phyloP scores from a whole-genome alignment of 768 basidiomycete species.

The Mycena leptocephala region DNA sequence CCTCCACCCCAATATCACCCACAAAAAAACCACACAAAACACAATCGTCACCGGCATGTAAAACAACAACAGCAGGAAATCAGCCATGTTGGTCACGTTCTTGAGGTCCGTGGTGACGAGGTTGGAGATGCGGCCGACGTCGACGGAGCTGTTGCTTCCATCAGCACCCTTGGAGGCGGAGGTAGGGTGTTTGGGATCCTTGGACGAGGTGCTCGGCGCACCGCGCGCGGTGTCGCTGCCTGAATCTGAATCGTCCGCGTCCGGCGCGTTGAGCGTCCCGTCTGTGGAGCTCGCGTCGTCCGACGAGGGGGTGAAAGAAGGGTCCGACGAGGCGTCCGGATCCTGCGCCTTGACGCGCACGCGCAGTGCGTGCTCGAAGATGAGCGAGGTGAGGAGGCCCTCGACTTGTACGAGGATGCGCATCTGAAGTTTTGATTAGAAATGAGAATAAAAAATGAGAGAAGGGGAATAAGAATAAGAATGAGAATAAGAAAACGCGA shows the following conservation, averaged over 20 bases:
- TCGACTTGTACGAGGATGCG: constrained; percentile 42
- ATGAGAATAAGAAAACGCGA: too few species aligned
- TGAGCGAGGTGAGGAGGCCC: constrained; percentile 41
- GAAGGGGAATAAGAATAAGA: too few species aligned
- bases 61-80: constrained; percentile 38
- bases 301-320: neutral
- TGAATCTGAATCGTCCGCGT: too few species aligned
- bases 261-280: constrained; percentile 14
- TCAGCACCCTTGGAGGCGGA: constrained; percentile 17
- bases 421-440: constrained; percentile 6
- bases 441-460: too few species aligned
- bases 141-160: constrained; percentile 41
- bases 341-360: constrained; percentile 65
- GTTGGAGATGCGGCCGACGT: constrained; percentile 74
- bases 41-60: constrained; percentile 41
- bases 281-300: constrained; percentile 4
- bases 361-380: constrained; percentile 55
- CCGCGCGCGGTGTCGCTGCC: constrained; percentile 32
- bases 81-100: constrained; percentile 33
- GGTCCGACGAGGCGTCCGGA: constrained; percentile 7
- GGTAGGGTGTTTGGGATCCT: constrained; percentile 18
- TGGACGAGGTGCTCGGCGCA: constrained; percentile 27
- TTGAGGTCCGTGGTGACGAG: constrained; percentile 67
- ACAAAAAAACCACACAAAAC: constrained; percentile 47
- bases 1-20: constrained; percentile 50